phyloP scores from a whole-genome alignment of 192 early-diverging fungal genomes.

The Tieghemiomyces parasiticus region DNA sequence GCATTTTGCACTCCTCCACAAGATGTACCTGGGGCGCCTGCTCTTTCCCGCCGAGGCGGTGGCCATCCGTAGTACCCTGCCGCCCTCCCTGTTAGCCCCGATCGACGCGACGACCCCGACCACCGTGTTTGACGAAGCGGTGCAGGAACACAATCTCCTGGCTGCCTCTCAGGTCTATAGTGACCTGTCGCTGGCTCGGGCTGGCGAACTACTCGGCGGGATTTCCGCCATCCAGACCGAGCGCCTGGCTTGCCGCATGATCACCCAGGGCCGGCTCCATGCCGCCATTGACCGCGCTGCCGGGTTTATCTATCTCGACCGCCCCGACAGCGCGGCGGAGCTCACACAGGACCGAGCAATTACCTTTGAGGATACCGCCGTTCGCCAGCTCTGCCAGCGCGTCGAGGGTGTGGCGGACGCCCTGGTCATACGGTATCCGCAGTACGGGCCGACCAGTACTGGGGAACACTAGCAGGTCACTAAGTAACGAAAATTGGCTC shows the following conservation, averaged over 20 bases:
- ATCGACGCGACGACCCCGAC: background rate
- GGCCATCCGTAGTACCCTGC: background rate
- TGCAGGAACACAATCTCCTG: slow-evolving; percentile 5
- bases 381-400: too few relatives aligned
- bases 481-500: too few relatives aligned
- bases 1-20: slow-evolving; percentile 68
- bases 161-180: background rate
- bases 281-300: background rate
- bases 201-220: background rate
- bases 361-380: too few relatives aligned
- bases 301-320: background rate
- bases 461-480: too few relatives aligned
- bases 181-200: background rate
- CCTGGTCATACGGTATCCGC: too few relatives aligned
- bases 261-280: slow-evolving; percentile 1
- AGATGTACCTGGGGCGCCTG: slow-evolving; percentile 87
- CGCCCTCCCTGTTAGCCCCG: background rate
- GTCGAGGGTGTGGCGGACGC: too few relatives aligned
- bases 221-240: background rate
- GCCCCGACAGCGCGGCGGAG: background rate
- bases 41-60: slow-evolving; percentile 60
- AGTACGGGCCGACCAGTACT: background rate
- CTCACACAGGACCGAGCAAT: too few relatives aligned
- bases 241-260: background rate
- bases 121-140: background rate